These are phyloP conservation scores for Collybia sordida DNA, from an alignment of 768 basidiomycete species.

Conservation along the genomic window DNA sequence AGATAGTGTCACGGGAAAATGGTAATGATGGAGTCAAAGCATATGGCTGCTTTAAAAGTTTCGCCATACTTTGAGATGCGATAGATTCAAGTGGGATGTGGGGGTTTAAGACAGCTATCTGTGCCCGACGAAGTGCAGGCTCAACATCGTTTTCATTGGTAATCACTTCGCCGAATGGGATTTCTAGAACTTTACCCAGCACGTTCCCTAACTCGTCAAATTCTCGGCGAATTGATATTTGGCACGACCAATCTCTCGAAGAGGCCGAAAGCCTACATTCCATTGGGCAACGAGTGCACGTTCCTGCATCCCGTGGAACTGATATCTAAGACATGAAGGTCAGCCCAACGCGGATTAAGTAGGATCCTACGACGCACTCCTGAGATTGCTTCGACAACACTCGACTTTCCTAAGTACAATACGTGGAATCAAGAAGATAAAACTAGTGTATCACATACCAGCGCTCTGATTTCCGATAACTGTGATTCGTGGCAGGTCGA, in stretches of 20 bases:
- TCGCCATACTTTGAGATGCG: slow-evolving; percentile 15
- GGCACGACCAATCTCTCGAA: slow-evolving; percentile 28
- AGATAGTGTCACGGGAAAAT: slow-evolving; percentile 43
- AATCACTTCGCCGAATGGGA: slow-evolving; percentile 20
- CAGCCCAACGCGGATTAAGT: slow-evolving; percentile 1
- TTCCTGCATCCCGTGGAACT: slow-evolving; percentile 2
- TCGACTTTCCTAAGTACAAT: slow-evolving; percentile 31
- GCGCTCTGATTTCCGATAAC: slow-evolving; percentile 55
- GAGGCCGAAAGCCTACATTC: slow-evolving; percentile 30
- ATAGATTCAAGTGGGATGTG: slow-evolving; percentile 6
- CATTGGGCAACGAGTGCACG: slow-evolving; percentile 28
- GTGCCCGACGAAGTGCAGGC: slow-evolving; percentile 41
- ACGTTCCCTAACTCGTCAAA: slow-evolving; percentile 26
- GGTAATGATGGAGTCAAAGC: slow-evolving; percentile 6
- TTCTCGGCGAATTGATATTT: slow-evolving; percentile 40
- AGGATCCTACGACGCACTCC: not conserved
- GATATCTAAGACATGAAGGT: slow-evolving; percentile 42
- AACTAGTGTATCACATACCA: slow-evolving; percentile 20
- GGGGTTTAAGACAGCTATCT: slow-evolving; percentile 20
- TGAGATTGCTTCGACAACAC: slow-evolving; percentile 24
- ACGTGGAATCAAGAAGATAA: not conserved
- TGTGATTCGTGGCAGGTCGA: slow-evolving; percentile 49
- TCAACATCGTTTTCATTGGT: slow-evolving; percentile 39
- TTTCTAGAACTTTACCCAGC: slow-evolving; percentile 15
- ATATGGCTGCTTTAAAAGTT: slow-evolving; percentile 20